phyloP scores from a whole-genome alignment of 768 basidiomycete species.

The Paxillus ammoniavirescens region DNA sequence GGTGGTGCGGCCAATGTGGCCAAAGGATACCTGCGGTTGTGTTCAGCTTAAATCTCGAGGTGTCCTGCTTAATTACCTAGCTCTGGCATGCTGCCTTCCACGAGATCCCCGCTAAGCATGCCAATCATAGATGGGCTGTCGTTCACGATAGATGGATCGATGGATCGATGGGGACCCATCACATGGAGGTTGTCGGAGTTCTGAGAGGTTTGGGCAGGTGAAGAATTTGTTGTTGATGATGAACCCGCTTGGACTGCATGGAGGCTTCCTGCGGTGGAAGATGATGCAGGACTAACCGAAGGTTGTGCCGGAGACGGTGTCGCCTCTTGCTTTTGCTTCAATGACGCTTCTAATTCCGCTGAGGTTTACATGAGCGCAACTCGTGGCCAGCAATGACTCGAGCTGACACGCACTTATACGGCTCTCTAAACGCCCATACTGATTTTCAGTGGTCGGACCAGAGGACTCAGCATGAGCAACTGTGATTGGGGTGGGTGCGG shows the following conservation, averaged over 20 bases:
- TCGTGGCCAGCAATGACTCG: not conserved
- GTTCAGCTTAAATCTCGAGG: not conserved
- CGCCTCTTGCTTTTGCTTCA: conserved; percentile 52
- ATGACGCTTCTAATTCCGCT: conserved; percentile 70
- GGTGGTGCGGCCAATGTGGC: conserved; percentile 53
- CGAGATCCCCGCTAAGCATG: not conserved
- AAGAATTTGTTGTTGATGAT: not conserved
- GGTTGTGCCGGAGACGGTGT: conserved; percentile 3
- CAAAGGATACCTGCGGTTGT: conserved; percentile 21
- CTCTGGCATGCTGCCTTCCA: not conserved
- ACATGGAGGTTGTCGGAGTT: not conserved
- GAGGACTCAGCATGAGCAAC: conserved; percentile 36
- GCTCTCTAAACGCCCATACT: conserved; percentile 62
- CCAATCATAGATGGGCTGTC: not conserved
- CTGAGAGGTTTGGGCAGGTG: not conserved
- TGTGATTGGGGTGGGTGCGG: conserved; percentile 19
- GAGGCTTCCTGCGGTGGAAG: not conserved
- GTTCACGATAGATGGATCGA: not conserved
- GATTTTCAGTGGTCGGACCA: conserved; percentile 43
- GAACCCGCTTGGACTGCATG: not conserved
- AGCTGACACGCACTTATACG: conserved; percentile 55
- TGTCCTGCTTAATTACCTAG: conserved; percentile 3
- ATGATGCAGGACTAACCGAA: conserved; percentile 1
- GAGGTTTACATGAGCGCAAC: conserved; percentile 3
- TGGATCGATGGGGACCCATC: not conserved